These are phyloP conservation scores for Umbilicus rupestris DNA, from an alignment of 164 flowering plant species.

Conservation along the genomic window DNA sequence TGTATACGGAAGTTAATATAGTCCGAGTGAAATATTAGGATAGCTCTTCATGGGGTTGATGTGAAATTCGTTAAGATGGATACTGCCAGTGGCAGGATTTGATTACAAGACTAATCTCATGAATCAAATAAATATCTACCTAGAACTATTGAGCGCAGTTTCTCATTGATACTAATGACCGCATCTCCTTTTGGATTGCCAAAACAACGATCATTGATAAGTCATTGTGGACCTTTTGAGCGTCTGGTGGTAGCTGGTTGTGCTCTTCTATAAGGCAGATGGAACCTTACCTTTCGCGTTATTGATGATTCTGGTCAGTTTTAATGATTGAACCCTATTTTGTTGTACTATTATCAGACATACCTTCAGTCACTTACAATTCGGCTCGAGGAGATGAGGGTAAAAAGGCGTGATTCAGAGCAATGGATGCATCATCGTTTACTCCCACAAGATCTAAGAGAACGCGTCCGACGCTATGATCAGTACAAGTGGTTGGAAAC, in stretches of 20 bases:
- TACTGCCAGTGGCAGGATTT: no score
- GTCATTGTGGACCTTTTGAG: background rate
- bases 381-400: slow-evolving; percentile 96
- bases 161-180: background rate
- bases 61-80: no score
- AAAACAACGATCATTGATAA: background rate
- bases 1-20: no score
- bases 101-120: no score
- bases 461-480: slow-evolving; percentile 92
- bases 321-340: background rate
- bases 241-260: background rate
- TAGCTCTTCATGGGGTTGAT: no score
- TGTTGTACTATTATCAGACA: slow-evolving; percentile 44
- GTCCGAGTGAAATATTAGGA: no score
- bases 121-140: no score
- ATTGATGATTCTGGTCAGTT: background rate
- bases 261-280: background rate
- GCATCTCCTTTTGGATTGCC: background rate
- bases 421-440: slow-evolving; percentile 99
- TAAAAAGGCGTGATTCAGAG: slow-evolving; percentile 97
- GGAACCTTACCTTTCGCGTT: background rate
- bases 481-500: slow-evolving; percentile 99
- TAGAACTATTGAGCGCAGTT: background rate
- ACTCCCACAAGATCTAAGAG: slow-evolving; percentile 89
- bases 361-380: slow-evolving; percentile 95